A percentile compares a stretch with the other conserved stretches of the same genome.
Conservation (phyloP, 768 basidiomycete genomes). For the Kondoa malvinella region DNA sequence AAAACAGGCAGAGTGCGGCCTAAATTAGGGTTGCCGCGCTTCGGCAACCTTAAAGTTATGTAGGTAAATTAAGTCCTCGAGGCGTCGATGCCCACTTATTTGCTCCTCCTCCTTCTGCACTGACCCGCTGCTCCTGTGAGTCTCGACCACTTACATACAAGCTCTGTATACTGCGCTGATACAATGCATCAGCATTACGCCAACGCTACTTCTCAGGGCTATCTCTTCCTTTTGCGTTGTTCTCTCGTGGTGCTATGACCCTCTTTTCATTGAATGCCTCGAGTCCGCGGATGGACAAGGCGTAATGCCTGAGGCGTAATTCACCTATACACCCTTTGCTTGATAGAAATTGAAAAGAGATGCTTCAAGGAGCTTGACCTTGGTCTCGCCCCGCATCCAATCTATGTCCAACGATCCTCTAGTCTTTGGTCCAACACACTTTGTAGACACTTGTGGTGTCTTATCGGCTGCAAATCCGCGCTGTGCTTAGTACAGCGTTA, state of each 20-base stretch:
- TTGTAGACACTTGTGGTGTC: no score
- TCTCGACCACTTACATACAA: not conserved
- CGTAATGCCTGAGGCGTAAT: not conserved
- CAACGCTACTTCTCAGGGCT: not conserved
- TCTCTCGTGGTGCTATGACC: not conserved
- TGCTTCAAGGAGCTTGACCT: not conserved
- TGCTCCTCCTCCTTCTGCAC: not conserved
- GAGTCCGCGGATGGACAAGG: not conserved
- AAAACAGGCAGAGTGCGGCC: no score
- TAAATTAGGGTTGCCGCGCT: no score
- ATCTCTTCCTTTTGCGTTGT: not conserved
- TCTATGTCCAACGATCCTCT: not conserved
- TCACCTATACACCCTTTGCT: not conserved
- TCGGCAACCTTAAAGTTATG: no score
- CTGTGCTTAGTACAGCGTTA: no score
- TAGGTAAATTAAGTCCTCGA: no score
- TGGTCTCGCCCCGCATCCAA: not conserved
- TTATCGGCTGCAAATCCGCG: no score
- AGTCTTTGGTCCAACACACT: not conserved
- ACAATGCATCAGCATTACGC: not conserved
- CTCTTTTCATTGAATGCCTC: not conserved
- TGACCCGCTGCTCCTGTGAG: not conserved
- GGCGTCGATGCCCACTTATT: no score
- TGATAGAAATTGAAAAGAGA: not conserved
- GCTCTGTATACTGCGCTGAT: not conserved